phyloP scores from a whole-genome alignment of 169 alveolate species.

The Babesia bovis region DNA sequence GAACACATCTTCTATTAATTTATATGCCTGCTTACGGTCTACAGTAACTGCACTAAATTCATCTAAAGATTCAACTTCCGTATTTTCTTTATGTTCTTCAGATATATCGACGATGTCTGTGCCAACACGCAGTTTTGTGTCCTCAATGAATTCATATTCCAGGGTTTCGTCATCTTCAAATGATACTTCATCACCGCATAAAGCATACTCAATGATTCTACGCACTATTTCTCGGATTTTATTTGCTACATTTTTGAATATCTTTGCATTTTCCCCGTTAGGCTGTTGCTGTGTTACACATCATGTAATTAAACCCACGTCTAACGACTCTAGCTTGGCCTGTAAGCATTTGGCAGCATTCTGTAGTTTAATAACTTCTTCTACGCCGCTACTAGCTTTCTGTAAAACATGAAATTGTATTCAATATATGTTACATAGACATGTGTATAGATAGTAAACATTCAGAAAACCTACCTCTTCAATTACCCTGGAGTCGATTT shows the following conservation, averaged over 20 bases:
- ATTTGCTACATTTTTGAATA: slow-evolving; percentile 11
- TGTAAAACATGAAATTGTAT: neutral
- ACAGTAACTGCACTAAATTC: slow-evolving; percentile 2
- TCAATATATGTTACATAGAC: neutral
- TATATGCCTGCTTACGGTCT: slow-evolving; percentile 7
- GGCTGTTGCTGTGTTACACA: neutral
- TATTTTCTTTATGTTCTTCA: slow-evolving; percentile 33
- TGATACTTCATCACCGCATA: slow-evolving; percentile 9
- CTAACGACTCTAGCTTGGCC: slow-evolving; percentile 3
- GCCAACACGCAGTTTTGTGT: slow-evolving; percentile 28
- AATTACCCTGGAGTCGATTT: slow-evolving; percentile 38
- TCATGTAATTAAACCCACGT: slow-evolving; percentile 2
- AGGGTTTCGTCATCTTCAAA: slow-evolving; percentile 7
- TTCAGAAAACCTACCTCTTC: slow-evolving; percentile 42
- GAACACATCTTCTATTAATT: slow-evolving; percentile 31
- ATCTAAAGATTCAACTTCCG: neutral
- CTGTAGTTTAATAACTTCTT: slow-evolving; percentile 35
- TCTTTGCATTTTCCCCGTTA: slow-evolving; percentile 5
- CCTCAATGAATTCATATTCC: slow-evolving; percentile 31
- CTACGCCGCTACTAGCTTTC: slow-evolving; percentile 46
- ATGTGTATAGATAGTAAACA: neutral
- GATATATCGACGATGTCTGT: slow-evolving; percentile 29
- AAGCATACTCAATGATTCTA: slow-evolving; percentile 6
- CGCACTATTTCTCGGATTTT: slow-evolving; percentile 19
- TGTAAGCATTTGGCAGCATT: slow-evolving; percentile 20